A percentile compares a stretch with the other conserved stretches of the same genome.
These are phyloP conservation scores for Cutaneotrichosporon cyanovorans DNA, from an alignment of 1,284 basidiomycete genomes.

Conservation along the genomic window DNA sequence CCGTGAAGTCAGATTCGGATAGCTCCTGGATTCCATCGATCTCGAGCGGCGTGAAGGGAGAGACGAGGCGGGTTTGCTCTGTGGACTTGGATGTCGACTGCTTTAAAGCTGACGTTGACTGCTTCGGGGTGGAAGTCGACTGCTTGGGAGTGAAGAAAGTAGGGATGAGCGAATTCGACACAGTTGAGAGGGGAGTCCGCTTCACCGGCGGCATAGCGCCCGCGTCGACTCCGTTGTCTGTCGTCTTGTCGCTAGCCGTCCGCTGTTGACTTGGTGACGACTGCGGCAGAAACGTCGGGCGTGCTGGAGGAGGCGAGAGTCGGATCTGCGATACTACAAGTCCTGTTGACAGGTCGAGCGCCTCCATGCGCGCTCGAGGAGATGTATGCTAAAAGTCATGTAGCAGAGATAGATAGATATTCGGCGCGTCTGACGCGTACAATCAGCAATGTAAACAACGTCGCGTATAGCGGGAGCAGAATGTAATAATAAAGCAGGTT, in stretches of 20 bases:
- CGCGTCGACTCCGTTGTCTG: background rate
- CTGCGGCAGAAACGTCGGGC: background rate
- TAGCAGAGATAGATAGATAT: too few species aligned
- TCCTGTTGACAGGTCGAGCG: background rate
- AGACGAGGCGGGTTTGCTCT: too few species aligned
- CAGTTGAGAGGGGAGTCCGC: background rate
- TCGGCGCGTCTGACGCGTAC: too few species aligned
- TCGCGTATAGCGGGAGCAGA: too few species aligned
- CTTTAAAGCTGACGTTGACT: too few species aligned
- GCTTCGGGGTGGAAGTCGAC: background rate
- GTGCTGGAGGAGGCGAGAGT: background rate
- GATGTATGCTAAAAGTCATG: too few species aligned
- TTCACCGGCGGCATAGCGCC: background rate
- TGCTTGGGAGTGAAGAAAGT: background rate
- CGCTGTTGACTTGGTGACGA: background rate
- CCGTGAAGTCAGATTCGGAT: conserved; percentile 5
- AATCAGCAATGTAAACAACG: too few species aligned
- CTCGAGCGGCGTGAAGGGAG: background rate
- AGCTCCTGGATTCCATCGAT: conserved; percentile 12
- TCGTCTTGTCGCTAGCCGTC: background rate
- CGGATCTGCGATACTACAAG: background rate
- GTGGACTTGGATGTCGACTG: too few species aligned
- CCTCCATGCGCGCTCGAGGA: background rate
- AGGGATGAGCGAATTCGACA: conserved; percentile 1
- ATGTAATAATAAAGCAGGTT: too few species aligned